These are phyloP conservation scores for Ogataea haglerorum DNA, from an alignment of 805 yeast species.

Conservation along the genomic window DNA sequence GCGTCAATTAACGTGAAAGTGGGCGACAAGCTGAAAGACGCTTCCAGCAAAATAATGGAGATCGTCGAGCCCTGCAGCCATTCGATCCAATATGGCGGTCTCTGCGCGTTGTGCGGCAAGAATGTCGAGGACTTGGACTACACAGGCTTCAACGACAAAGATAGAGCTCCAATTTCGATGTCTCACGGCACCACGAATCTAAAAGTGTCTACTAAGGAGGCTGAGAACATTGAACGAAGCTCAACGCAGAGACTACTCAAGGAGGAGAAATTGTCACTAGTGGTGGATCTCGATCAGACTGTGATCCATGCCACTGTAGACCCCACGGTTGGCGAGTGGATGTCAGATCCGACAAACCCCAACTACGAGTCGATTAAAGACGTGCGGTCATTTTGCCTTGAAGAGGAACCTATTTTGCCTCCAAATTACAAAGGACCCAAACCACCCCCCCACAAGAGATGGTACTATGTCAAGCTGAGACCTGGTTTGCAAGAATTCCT, in stretches of 20 bases:
- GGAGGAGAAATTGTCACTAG: conserved; percentile 74
- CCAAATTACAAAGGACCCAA: conserved; percentile 58
- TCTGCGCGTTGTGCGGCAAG: conserved; percentile 90
- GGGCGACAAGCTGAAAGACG: conserved; percentile 59
- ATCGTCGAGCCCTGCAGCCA: conserved; percentile 86
- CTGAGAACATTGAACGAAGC: conserved; percentile 71
- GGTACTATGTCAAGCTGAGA: conserved; percentile 90
- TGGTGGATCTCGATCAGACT: conserved; percentile 96
- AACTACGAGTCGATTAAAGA: conserved; percentile 82
- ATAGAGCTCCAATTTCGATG: conserved; percentile 82
- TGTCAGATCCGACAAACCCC: conserved; percentile 77
- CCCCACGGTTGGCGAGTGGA: conserved; percentile 97
- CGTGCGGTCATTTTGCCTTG: conserved; percentile 71
- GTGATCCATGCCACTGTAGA: conserved; percentile 97
- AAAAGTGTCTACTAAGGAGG: conserved; percentile 82
- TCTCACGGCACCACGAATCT: conserved; percentile 84
- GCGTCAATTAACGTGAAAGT: conserved; percentile 44
- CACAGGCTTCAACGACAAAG: conserved; percentile 61
- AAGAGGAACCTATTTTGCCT: conserved; percentile 66
- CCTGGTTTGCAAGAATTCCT: conserved; percentile 83
- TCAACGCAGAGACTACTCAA: conserved; percentile 58
- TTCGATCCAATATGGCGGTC: conserved; percentile 89
- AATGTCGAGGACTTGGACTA: conserved; percentile 74
- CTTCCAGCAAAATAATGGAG: conserved; percentile 43
- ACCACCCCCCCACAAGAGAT: conserved; percentile 59